phyloP scores from a whole-genome alignment of 2,329 filamentous ascomycete genomes.

The Sclerotinia minor region DNA sequence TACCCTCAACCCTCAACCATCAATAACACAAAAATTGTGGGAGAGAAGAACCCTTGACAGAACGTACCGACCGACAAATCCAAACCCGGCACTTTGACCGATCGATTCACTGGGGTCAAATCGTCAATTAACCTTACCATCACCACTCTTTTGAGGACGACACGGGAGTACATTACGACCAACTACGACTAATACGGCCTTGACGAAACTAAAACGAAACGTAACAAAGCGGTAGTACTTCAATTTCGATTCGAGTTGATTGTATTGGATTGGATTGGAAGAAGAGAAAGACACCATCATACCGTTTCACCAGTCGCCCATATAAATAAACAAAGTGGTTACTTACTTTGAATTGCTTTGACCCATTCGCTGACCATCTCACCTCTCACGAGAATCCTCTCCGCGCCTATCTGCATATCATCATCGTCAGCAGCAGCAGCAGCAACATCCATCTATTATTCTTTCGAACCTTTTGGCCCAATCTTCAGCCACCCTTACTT shows the following conservation, averaged over 20 bases:
- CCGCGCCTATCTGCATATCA: slow-evolving; percentile 25
- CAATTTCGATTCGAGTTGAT: slow-evolving; percentile 10
- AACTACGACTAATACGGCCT: slow-evolving; percentile 6
- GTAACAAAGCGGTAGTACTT: slow-evolving; percentile 15
- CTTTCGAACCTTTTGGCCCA: slow-evolving; percentile 1
- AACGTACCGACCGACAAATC: background rate
- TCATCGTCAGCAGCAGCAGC: background rate
- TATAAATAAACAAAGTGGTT: slow-evolving; percentile 11
- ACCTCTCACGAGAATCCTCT: slow-evolving; percentile 20
- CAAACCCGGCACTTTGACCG: slow-evolving; percentile 10
- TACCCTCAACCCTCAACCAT: background rate
- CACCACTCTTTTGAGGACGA: slow-evolving; percentile 6
- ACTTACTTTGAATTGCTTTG: slow-evolving; percentile 10
- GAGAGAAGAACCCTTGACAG: slow-evolving; percentile 4
- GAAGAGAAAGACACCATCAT: background rate
- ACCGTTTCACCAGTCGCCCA: slow-evolving; percentile 22
- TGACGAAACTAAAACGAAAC: slow-evolving; percentile 11
- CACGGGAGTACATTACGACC: background rate
- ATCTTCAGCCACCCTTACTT: slow-evolving; percentile 22
- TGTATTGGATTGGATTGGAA: slow-evolving; percentile 5
- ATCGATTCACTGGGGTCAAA: slow-evolving; percentile 19
- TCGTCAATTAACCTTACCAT: background rate
- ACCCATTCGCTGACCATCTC: slow-evolving; percentile 13
- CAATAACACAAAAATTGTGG: slow-evolving; percentile 6
- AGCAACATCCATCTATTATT: too few relatives aligned